Base-by-base conservation (phyloP, 257 asterid species). In the Lithospermum erythrorhizon region DNA sequence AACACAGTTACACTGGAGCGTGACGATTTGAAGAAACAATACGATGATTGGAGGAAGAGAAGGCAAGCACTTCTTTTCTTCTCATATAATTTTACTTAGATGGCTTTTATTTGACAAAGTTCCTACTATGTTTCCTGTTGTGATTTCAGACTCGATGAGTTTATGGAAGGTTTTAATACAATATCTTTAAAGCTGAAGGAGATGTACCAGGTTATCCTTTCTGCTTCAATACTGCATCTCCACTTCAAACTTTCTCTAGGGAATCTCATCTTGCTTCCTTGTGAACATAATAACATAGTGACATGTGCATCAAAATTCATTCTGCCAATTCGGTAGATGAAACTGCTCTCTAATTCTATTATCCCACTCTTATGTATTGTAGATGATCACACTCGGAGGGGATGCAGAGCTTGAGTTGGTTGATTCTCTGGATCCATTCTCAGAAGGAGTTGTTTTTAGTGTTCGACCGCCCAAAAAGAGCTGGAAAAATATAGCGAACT, bases 301-400 rank as follows among this genome's bases (percentile, higher is more conserved):
- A 24, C 21, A 20, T 59, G 49, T 41, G 1, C 18, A 9, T 41
- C 2, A 41, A 2, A 11, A 13, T 11, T 41, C 0, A 41, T 41
- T 41, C 18, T 11, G 15, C 49, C 1, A 41, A 41, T 41, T 41
- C 49, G 18, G 17, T 13, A 41, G 49, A 41, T 17, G 17, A 41
- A 14, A 41, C 16, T 41, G 14, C 13, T 41, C 5, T 11, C 49
- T 41, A 14, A 3, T 41, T 41, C 49, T 2, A 11, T 13, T 41
- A 5, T 13, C 14, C 49, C 16, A 13, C 61, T 16, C 62, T 47
- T 56, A 22, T 57, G 58, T n/a, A 64, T 61, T 70, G 55, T 79
- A 91, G 98, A 91, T 91, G 99, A 91, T 88, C 69, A 91, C 98
- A 35, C 89, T 91, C 59, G 98, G 97, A 69, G 98, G 98, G 23